Base-by-base conservation (phyloP, 2,329 filamentous ascomycete genomes). In the Pestalotiopsis sp. region DNA sequence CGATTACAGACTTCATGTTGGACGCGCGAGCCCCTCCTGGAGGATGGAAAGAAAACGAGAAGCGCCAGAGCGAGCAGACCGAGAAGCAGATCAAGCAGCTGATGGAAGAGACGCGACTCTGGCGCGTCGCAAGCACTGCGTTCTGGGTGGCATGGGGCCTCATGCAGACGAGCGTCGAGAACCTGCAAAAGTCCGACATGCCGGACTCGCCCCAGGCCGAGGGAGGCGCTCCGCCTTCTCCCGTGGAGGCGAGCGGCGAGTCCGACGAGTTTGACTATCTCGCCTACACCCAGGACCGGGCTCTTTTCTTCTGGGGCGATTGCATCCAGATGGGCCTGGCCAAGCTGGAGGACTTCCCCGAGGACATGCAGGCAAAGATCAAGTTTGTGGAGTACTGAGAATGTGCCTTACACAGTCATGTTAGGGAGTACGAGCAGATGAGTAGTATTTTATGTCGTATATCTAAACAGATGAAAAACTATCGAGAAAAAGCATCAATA, bases 111-210 rank as follows among this genome's bases (percentile, higher is more conserved):
- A 91, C 93, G 2, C 86, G 90, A 17, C 84, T 97, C 60, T 99
- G 96, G 96, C 90, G 96, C 3, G 85, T 93, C 0, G 93, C 94
- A 52, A 97, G 96, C 81, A 94, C 92, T 45, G 94, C 93, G 2
- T 90, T 93, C 81, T 99, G 96, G 96, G 89, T 97, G 27, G 93
- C 94, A 1, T 99, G 96, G 96, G 96, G 96, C 27, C 93, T 98
- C 70, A 92, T 99, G 65, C 96, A 99, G 81, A 95, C 96, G 62
- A 95, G 96, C 78, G 86, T 97, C 1, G 90, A 93, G 0, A 93
- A 91, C 0, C 84, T 95, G 77, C 88, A 91, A 13, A 25, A 62
- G 36, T 38, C 41, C 36, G 45, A 62, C 12, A 3, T 60, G 23
- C 23, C 6, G 14, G 83, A 84, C 45, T 81, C 80, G 14, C 74